These are phyloP conservation scores for Rhododendron ovatum DNA, from an alignment of 148 eudicot genomes.

Conservation along the genomic window DNA sequence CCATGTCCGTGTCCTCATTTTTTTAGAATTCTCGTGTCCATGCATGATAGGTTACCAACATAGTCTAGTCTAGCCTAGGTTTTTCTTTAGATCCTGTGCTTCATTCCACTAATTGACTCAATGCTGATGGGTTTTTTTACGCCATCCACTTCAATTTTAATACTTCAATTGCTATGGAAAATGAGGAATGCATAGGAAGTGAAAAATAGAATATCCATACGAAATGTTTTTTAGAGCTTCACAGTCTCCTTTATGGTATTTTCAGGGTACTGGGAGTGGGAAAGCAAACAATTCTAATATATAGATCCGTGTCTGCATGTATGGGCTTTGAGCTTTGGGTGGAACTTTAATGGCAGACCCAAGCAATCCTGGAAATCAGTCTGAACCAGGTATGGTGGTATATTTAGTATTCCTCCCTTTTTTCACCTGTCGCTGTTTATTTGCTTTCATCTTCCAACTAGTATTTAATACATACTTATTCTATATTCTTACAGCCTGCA, in stretches of 20 bases:
- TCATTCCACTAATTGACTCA: background rate
- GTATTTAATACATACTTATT: background rate
- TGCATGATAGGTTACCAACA: background rate
- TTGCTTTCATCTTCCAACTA: background rate
- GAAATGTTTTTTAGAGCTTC: background rate
- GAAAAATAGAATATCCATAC: no score
- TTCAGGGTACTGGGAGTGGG: background rate
- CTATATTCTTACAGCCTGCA: slow-evolving; percentile 50
- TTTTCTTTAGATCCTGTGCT: background rate
- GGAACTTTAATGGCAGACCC: slow-evolving; percentile 10
- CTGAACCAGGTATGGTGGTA: slow-evolving; percentile 27
- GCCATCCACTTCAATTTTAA: no score
- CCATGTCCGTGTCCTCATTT: no score
- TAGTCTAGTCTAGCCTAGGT: background rate
- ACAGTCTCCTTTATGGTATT: background rate
- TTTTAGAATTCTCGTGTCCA: no score
- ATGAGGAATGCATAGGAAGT: background rate
- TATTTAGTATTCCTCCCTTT: background rate
- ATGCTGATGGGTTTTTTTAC: background rate
- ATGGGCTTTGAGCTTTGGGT: background rate
- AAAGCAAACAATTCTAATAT: background rate
- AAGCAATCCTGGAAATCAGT: slow-evolving; percentile 11
- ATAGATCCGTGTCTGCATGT: background rate
- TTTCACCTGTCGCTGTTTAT: background rate
- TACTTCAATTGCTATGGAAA: no score